A percentile compares a stretch with the other conserved stretches of the same genome.
These are phyloP conservation scores for Antarctomyces pellizariae DNA, from an alignment of 495 filamentous ascomycete genomes.

Conservation along the genomic window DNA sequence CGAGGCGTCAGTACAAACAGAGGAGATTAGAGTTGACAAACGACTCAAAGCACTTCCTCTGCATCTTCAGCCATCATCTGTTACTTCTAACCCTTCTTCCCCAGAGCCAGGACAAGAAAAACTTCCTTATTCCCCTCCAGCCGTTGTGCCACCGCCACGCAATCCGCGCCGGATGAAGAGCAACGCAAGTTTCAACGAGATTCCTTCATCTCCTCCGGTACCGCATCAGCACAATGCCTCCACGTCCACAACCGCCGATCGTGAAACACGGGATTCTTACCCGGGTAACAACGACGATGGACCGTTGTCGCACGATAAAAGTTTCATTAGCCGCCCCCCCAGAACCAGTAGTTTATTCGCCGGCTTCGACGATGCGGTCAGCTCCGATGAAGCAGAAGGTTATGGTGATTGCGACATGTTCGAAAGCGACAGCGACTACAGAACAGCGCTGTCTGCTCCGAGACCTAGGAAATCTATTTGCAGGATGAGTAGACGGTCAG, in stretches of 20 bases:
- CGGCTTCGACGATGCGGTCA: constrained; percentile 41
- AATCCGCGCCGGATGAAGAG: constrained; percentile 25
- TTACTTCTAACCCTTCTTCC: constrained; percentile 31
- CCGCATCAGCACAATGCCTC: no score
- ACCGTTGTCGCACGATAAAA: constrained; percentile 35
- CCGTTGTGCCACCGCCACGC: constrained; percentile 23
- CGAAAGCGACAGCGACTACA: constrained; percentile 41
- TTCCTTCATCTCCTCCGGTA: constrained; percentile 25
- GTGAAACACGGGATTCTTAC: constrained; percentile 38
- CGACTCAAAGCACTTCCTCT: constrained; percentile 49
- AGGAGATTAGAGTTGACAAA: constrained; percentile 60
- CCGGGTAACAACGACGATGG: constrained; percentile 71
- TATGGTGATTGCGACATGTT: constrained; percentile 33
- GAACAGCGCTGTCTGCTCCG: constrained; percentile 39
- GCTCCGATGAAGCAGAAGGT: constrained; percentile 32
- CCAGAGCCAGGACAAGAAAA: constrained; percentile 14
- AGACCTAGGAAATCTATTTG: constrained; percentile 16
- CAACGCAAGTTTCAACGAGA: constrained; percentile 21
- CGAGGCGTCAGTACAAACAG: constrained; percentile 66
- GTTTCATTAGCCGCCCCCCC: constrained; percentile 41
- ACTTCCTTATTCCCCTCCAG: constrained; percentile 27
- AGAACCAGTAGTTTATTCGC: constrained; percentile 69
- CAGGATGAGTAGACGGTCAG: constrained; percentile 15
- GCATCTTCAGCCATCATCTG: constrained; percentile 52
- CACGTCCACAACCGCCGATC: constrained; percentile 10